These are phyloP conservation scores for Candida xiaguanensis DNA, from an alignment of 805 yeast genomes.

Conservation along the genomic window DNA sequence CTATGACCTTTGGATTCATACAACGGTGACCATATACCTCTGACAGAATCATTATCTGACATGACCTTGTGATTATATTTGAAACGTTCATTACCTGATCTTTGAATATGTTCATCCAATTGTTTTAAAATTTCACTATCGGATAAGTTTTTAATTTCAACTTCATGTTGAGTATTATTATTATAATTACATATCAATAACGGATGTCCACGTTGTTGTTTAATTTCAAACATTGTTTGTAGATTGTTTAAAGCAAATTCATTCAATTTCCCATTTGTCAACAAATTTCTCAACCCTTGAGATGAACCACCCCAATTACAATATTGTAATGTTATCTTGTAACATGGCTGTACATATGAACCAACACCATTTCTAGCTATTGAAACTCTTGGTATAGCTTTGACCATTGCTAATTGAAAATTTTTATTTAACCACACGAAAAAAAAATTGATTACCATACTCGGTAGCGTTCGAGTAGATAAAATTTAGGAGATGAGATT, in stretches of 20 bases:
- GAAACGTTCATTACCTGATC: conserved; percentile 63
- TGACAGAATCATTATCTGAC: conserved; percentile 75
- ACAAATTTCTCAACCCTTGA: conserved; percentile 70
- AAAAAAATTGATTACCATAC: background rate
- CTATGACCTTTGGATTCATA: conserved; percentile 53
- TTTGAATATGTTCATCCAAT: conserved; percentile 57
- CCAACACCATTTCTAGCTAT: conserved; percentile 74
- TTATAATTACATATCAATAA: conserved; percentile 40
- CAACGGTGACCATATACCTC: conserved; percentile 98
- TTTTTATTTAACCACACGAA: background rate
- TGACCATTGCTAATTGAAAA: conserved; percentile 40
- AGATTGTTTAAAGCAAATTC: conserved; percentile 59
- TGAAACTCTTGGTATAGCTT: conserved; percentile 56
- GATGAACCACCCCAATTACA: conserved; percentile 98
- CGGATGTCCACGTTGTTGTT: conserved; percentile 82
- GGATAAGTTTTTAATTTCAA: conserved; percentile 75
- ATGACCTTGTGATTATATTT: conserved; percentile 72
- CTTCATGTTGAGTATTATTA: conserved; percentile 32
- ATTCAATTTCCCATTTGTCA: conserved; percentile 49
- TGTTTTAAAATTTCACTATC: conserved; percentile 60
- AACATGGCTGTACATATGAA: conserved; percentile 71
- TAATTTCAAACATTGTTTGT: conserved; percentile 66
- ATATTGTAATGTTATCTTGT: conserved; percentile 68
- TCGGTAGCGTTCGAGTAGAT: conserved; percentile 1
- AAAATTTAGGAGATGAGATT: conserved; percentile 1